Evolutionary conservation across 2,329 filamentous ascomycete species (phyloP).

Genomic region (Paraphoma chrysanthemicola): DNA sequence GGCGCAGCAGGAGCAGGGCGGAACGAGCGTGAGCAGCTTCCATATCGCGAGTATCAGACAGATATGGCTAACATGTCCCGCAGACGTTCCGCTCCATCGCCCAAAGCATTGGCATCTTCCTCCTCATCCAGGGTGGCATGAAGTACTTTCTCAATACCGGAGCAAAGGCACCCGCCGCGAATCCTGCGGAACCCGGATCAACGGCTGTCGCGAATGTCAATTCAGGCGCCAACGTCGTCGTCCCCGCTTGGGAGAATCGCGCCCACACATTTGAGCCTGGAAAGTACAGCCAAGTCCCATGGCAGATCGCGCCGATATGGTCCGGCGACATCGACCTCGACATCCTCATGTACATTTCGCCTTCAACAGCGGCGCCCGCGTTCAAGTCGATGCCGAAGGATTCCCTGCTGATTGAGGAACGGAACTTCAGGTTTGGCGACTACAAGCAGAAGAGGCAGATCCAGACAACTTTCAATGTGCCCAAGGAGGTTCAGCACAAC

Average conservation of each 20-base stretch:
- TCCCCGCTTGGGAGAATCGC: conserved; percentile 46
- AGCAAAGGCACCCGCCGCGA: conserved; percentile 13
- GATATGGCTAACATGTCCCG: conserved; percentile 19
- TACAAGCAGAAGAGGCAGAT: conserved; percentile 79
- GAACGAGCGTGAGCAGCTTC: conserved; percentile 23
- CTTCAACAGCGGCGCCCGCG: conserved; percentile 72
- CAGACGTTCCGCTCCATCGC: conserved; percentile 51
- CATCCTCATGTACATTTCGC: conserved; percentile 83
- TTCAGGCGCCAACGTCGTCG: conserved; percentile 34
- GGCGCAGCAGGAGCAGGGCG: conserved; percentile 27
- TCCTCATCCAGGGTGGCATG: conserved; percentile 64
- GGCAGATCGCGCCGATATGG: conserved; percentile 86
- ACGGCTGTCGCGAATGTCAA: conserved; percentile 21
- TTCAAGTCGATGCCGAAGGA: conserved; percentile 71
- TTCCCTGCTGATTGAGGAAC: conserved; percentile 79
- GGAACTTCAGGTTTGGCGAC: conserved; percentile 78
- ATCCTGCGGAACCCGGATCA: conserved; percentile 26
- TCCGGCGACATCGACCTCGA: conserved; percentile 79
- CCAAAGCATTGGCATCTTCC: conserved; percentile 66
- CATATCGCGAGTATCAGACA: background rate
- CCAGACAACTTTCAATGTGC: conserved; percentile 79
- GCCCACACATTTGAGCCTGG: conserved; percentile 54
- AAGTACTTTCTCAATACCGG: conserved; percentile 57
- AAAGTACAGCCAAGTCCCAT: conserved; percentile 69
- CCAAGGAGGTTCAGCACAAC: conserved; percentile 83